A percentile compares a stretch with the other conserved stretches of the same genome.
Conservation (phyloP, 371 early-diverging fungal genomes). For the Encephalitozoon cuniculi region DNA sequence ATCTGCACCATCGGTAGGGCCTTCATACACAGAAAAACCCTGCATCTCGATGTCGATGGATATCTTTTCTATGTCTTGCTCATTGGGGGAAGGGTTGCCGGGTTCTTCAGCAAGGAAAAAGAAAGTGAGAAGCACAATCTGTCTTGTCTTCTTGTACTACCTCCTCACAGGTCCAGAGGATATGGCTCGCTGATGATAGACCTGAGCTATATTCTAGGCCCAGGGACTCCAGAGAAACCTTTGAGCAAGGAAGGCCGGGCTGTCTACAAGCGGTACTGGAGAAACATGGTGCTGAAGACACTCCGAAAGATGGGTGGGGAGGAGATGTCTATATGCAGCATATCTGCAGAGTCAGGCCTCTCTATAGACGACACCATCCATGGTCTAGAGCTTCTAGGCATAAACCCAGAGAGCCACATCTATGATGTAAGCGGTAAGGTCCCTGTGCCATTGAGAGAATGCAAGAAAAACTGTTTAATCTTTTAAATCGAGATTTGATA, state of each 20-base stretch:
- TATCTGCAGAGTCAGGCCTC: constrained; percentile 39
- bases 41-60: constrained; percentile 54
- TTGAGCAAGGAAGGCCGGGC: constrained; percentile 40
- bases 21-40: constrained; percentile 57
- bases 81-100: constrained; percentile 36
- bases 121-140: constrained; percentile 43
- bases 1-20: constrained; percentile 47
- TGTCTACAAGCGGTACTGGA: constrained; percentile 56
- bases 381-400: constrained; percentile 36
- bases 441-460: not conserved
- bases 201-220: constrained; percentile 46
- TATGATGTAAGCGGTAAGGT: not conserved
- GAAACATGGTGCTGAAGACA: constrained; percentile 28
- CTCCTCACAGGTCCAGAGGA: constrained; percentile 48
- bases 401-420: constrained; percentile 29
- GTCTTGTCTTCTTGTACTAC: constrained; percentile 58
- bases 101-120: constrained; percentile 58
- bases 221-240: constrained; percentile 58
- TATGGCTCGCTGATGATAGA: constrained; percentile 57
- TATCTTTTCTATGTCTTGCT: constrained; percentile 55
- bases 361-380: constrained; percentile 44
- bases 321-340: constrained; percentile 24
- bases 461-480: constrained; percentile 9
- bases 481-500: not conserved
- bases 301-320: not conserved